phyloP scores from a whole-genome alignment of 192 early-diverging fungal genomes.

The Rhizophagus sp. region DNA sequence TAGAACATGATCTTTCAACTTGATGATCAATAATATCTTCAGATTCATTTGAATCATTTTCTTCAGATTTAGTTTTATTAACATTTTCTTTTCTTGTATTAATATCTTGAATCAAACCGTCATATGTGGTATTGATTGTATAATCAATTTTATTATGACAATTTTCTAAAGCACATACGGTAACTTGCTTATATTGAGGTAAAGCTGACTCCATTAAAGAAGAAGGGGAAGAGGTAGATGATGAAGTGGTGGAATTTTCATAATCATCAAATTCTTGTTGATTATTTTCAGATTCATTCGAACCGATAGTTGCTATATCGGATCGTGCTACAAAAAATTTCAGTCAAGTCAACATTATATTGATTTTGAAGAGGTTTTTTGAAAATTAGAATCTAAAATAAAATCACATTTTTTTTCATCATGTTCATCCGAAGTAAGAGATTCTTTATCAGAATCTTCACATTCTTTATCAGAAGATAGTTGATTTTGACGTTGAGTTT shows the following conservation, averaged over 20 bases:
- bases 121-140: not conserved
- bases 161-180: not conserved
- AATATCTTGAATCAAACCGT: not conserved
- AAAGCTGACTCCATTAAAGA: too few relatives aligned
- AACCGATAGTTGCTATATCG: not conserved
- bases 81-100: not conserved
- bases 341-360: not conserved
- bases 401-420: too few relatives aligned
- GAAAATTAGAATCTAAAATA: too few relatives aligned
- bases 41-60: not conserved
- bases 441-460: too few relatives aligned
- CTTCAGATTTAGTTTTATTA: not conserved
- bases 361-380: not conserved
- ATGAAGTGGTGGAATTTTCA: too few relatives aligned
- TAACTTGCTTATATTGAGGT: not conserved
- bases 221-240: too few relatives aligned
- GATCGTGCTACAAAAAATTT: not conserved
- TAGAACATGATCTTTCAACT: too few relatives aligned
- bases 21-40: too few relatives aligned
- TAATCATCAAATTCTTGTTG: too few relatives aligned
- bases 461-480: too few relatives aligned
- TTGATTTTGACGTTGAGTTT: too few relatives aligned
- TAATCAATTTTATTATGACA: not conserved
- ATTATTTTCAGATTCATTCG: not conserved
- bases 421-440: too few relatives aligned